Evolutionary conservation across 2,329 filamentous ascomycete species (phyloP).

Genomic region (Arthrobotrys entomopaga): DNA sequence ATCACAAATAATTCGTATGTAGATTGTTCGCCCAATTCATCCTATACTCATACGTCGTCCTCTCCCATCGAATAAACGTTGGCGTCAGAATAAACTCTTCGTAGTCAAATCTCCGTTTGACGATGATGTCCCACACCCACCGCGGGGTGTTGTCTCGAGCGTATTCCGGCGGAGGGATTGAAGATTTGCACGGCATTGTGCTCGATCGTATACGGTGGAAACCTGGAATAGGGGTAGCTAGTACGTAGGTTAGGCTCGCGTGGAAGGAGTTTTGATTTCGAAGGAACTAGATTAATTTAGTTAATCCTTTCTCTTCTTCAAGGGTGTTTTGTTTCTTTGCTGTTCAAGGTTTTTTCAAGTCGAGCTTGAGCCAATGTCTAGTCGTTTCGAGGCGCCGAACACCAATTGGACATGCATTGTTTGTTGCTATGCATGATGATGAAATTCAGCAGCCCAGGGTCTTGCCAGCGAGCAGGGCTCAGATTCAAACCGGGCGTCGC

Average conservation of each 20-base stretch:
- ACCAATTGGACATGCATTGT: no score
- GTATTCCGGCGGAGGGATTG: constrained; percentile 45
- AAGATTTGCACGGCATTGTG: constrained; percentile 52
- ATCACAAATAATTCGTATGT: no score
- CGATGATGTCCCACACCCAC: constrained; percentile 51
- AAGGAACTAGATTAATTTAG: no score
- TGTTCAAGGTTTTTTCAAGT: no score
- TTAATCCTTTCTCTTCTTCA: no score
- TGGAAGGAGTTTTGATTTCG: background rate
- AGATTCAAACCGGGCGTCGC: no score
- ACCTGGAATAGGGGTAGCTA: background rate
- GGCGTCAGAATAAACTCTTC: constrained; percentile 43
- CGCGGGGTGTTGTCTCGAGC: constrained; percentile 47
- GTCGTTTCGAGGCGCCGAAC: no score
- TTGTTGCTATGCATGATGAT: no score
- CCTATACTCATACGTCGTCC: constrained; percentile 42
- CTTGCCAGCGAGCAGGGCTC: no score
- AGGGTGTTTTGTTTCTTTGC: no score
- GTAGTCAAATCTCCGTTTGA: constrained; percentile 42
- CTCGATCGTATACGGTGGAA: background rate
- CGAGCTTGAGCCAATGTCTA: no score
- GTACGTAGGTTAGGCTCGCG: background rate
- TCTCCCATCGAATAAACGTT: constrained; percentile 49
- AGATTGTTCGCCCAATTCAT: constrained; percentile 34
- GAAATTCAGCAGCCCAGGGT: no score